These are phyloP conservation scores for Botrytis medusae DNA, from an alignment of 2,329 filamentous ascomycete genomes.

Conservation along the genomic window DNA sequence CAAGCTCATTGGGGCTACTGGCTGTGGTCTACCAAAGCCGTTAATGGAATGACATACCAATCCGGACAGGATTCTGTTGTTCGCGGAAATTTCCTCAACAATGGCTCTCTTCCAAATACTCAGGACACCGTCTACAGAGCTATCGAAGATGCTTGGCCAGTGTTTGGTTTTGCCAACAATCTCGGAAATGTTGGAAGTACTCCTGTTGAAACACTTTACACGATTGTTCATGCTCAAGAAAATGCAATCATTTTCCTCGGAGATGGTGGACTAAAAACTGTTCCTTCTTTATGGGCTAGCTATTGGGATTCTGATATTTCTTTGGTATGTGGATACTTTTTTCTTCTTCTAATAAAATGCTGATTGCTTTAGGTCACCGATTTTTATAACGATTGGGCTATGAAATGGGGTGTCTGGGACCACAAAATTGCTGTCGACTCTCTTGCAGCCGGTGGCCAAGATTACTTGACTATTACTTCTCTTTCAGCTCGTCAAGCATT, in stretches of 20 bases:
- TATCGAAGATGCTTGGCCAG: constrained; percentile 71
- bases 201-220: constrained; percentile 31
- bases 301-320: constrained; percentile 65
- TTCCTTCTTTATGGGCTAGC: constrained; percentile 75
- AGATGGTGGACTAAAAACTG: constrained; percentile 55
- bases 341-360: not conserved
- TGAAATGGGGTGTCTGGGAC: constrained; percentile 67
- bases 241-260: constrained; percentile 35
- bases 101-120: constrained; percentile 61
- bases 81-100: constrained; percentile 63
- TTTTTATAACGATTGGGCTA: constrained; percentile 74
- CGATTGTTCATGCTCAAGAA: constrained; percentile 35
- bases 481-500: constrained; percentile 80
- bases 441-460: constrained; percentile 65
- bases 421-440: constrained; percentile 66
- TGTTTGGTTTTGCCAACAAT: constrained; percentile 65
- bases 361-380: constrained; percentile 53
- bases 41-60: constrained; percentile 60
- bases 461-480: constrained; percentile 74
- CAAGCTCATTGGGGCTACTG: constrained; percentile 78
- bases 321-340: constrained; percentile 44
- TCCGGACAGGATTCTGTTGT: constrained; percentile 65
- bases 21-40: constrained; percentile 69
- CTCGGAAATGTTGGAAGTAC: constrained; percentile 31
- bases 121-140: constrained; percentile 65